Percentiles rank a stretch among this genome's conserved stretches.
phyloP scores from a whole-genome alignment of 2,329 filamentous ascomycete genomes.

The Colletotrichum orbiculare region DNA sequence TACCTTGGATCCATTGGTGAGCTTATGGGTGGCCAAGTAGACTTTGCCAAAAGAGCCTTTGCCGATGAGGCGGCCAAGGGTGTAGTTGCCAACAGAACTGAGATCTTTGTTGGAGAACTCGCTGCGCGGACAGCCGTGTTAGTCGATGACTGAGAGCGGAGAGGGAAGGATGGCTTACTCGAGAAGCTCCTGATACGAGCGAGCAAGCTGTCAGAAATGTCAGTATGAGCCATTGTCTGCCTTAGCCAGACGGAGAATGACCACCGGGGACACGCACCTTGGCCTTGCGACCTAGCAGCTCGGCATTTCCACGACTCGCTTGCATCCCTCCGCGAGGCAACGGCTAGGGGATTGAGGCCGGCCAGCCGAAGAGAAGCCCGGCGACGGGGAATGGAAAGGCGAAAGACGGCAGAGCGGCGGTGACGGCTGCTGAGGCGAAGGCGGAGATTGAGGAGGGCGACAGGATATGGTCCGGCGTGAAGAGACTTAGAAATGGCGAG shows the following conservation, averaged over 20 bases:
- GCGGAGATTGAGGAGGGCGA: conserved; percentile 3
- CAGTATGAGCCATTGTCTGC: not conserved
- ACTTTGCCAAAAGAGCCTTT: conserved; percentile 99
- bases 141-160: conserved; percentile 2
- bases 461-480: too few species aligned
- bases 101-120: conserved; percentile 95
- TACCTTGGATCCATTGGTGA: conserved; percentile 98
- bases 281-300: conserved; percentile 70
- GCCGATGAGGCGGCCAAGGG: conserved; percentile 89
- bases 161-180: conserved; percentile 71
- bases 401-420: conserved; percentile 1
- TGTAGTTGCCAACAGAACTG: conserved; percentile 93
- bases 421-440: not conserved
- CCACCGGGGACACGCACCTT: conserved; percentile 56
- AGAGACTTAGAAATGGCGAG: too few species aligned
- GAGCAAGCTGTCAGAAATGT: conserved; percentile 76
- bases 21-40: conserved; percentile 94
- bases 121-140: conserved; percentile 58
- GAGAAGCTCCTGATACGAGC: conserved; percentile 95
- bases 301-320: conserved; percentile 65
- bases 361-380: conserved; percentile 32
- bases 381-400: conserved; percentile 1
- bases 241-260: too few species aligned
- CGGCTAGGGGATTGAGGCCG: conserved; percentile 32
- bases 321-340: conserved; percentile 57